phyloP scores from a whole-genome alignment of 2,329 filamentous ascomycete genomes.

The Annulohypoxylon truncatum region DNA sequence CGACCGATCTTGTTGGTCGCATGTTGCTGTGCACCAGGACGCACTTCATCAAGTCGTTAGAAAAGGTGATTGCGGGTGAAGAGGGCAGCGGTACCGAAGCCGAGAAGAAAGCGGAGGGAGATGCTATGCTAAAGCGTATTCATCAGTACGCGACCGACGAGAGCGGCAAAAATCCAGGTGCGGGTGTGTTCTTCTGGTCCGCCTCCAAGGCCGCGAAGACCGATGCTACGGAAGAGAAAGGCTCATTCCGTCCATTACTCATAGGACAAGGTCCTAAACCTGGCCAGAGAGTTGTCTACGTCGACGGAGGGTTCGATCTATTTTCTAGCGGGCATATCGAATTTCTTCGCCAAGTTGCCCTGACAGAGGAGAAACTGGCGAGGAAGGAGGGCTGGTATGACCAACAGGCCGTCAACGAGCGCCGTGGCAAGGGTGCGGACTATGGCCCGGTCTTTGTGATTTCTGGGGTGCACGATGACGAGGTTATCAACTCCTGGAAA shows the following conservation, averaged over 20 bases:
- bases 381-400: slow-evolving; percentile 78
- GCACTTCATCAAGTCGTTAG: slow-evolving; percentile 89
- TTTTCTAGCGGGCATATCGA: slow-evolving; percentile 98
- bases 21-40: slow-evolving; percentile 97
- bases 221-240: slow-evolving; percentile 66
- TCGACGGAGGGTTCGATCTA: slow-evolving; percentile 95
- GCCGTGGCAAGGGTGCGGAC: slow-evolving; percentile 75
- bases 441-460: slow-evolving; percentile 89
- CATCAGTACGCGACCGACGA: slow-evolving; percentile 88
- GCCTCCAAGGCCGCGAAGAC: slow-evolving; percentile 62
- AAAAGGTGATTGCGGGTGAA: slow-evolving; percentile 73
- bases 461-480: slow-evolving; percentile 92
- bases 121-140: slow-evolving; percentile 81
- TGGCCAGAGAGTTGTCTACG: slow-evolving; percentile 90
- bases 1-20: slow-evolving; percentile 95
- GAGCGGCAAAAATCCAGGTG: slow-evolving; percentile 80
- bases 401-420: slow-evolving; percentile 70
- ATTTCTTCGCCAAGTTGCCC: slow-evolving; percentile 82
- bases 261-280: slow-evolving; percentile 76
- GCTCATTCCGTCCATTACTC: slow-evolving; percentile 75
- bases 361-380: slow-evolving; percentile 77
- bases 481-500: slow-evolving; percentile 96
- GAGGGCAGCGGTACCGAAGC: slow-evolving; percentile 77
- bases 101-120: slow-evolving; percentile 72
- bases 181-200: slow-evolving; percentile 87